Evolutionary conservation across 352 stramenopile genomes (phyloP), one percentile per base, ranked within the genome.

Genomic region (Phytophthora tentaculata): DNA sequence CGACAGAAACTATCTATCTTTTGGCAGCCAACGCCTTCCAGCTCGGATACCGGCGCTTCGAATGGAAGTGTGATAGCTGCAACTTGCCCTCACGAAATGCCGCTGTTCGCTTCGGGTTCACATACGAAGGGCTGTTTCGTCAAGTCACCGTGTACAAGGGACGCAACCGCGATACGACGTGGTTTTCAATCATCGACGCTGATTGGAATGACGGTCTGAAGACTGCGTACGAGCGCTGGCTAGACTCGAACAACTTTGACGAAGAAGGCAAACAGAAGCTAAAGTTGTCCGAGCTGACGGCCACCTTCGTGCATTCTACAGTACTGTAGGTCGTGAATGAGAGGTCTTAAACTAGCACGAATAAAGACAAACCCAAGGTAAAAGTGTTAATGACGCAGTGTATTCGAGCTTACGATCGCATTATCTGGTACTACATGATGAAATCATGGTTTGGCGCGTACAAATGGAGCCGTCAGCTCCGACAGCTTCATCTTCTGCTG

Each of bases 101-200:
- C 26, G 61, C 61, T 7, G 23, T 54, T 28, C 48, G 67, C 8
- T 22, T 50, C 43, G 61, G 67, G 13, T 74, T 74, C 39, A 74
- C 61, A 2, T 70, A 56, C n/a, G 61, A 74, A 57, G 67, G 67
- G 2, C 20, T 48, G 13, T 74, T 74, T 28, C 67, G 54, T n/a
- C n/a, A n/a, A n/a, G n/a, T n/a, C n/a, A n/a, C n/a, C n/a, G n/a
- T n/a, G n/a, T n/a, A n/a, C n/a, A 70, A 73, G n/a, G 60, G 60
- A 13, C 66, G 66, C 56, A 69, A 49, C 9, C 59, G 66, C 12
- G 66, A 73, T 19, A 70, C 61, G 17, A 56, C 51, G 20, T 70
- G 67, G 61, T 74, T 74, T 52, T 70, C 67, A 1, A 74, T 70
- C 16, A 70, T 65, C 9, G 67, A 74, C 9, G 5, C 22, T 0